These are phyloP conservation scores for Lentinus tigrinus DNA, from an alignment of 768 basidiomycete species.

Conservation along the genomic window DNA sequence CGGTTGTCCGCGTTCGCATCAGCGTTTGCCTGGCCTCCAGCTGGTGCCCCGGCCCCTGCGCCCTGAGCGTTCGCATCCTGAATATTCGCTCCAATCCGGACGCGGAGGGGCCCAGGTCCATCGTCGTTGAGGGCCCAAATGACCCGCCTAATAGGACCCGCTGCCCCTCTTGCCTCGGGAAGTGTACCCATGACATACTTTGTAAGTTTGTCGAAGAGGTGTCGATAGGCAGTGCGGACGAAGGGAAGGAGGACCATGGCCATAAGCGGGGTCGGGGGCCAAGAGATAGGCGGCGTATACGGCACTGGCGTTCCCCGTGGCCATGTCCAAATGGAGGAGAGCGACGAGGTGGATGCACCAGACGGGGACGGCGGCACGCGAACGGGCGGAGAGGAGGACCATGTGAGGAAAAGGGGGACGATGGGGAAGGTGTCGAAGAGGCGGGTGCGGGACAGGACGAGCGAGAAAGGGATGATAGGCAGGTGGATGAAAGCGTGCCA, in stretches of 20 bases:
- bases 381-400: constrained; percentile 29
- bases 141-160: constrained; percentile 17
- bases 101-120: constrained; percentile 19
- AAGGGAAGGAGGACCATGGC: constrained; percentile 28
- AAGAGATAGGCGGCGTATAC: constrained; percentile 21
- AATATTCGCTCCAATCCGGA: constrained; percentile 23
- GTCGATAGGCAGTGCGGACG: constrained; percentile 25
- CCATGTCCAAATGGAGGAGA: background rate
- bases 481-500: constrained; percentile 76
- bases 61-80: background rate
- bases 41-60: constrained; percentile 11
- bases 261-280: constrained; percentile 36
- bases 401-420: constrained; percentile 32
- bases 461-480: constrained; percentile 65
- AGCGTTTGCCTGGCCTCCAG: constrained; percentile 10
- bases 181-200: constrained; percentile 23
- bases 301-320: background rate
- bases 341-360: constrained; percentile 26
- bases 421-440: constrained; percentile 29
- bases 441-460: constrained; percentile 55
- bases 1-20: constrained; percentile 14
- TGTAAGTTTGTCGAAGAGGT: constrained; percentile 19
- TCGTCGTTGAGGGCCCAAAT: constrained; percentile 25
- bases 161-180: background rate
- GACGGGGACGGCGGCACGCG: constrained; percentile 11